These are phyloP conservation scores for Fusarium sp. DNA, from an alignment of 2,329 filamentous ascomycete species.

Conservation along the genomic window DNA sequence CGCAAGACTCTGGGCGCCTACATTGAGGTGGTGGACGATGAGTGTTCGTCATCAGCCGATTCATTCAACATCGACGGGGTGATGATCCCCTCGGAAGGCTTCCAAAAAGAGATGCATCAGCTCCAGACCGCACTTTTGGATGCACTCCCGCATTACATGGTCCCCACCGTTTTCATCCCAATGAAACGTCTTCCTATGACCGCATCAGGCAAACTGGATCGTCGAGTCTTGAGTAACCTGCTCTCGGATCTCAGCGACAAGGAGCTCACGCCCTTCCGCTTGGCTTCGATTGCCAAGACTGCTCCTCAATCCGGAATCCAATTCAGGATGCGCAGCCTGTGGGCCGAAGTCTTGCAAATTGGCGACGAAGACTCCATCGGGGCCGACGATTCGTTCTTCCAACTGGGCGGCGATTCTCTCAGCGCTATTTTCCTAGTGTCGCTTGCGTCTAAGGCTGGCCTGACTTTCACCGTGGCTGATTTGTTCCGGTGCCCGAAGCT, in stretches of 20 bases:
- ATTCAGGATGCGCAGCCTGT: slow-evolving; percentile 14
- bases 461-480: slow-evolving; percentile 14
- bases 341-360: slow-evolving; percentile 15
- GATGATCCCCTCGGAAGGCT: slow-evolving; percentile 8
- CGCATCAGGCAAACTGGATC: slow-evolving; percentile 15
- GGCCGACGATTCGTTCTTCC: slow-evolving; percentile 15
- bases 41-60: slow-evolving; percentile 10
- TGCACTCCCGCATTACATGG: slow-evolving; percentile 14
- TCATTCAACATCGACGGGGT: slow-evolving; percentile 11
- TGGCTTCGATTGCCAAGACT: slow-evolving; percentile 17
- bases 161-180: slow-evolving; percentile 11
- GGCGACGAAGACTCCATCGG: slow-evolving; percentile 10
- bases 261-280: slow-evolving; percentile 10
- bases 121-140: slow-evolving; percentile 13
- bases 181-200: slow-evolving; percentile 6
- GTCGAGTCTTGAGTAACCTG: slow-evolving; percentile 13
- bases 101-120: slow-evolving; percentile 14
- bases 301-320: slow-evolving; percentile 12
- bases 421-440: slow-evolving; percentile 19
- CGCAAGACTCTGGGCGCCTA: slow-evolving; percentile 16
- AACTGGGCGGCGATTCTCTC: slow-evolving; percentile 15
- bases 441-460: slow-evolving; percentile 9
- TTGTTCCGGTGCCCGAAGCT: slow-evolving; percentile 17
- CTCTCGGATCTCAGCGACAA: slow-evolving; percentile 12
- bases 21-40: slow-evolving; percentile 12